Conservation (phyloP, 306 rosid genomes). For the Fagus sylvatica region DNA sequence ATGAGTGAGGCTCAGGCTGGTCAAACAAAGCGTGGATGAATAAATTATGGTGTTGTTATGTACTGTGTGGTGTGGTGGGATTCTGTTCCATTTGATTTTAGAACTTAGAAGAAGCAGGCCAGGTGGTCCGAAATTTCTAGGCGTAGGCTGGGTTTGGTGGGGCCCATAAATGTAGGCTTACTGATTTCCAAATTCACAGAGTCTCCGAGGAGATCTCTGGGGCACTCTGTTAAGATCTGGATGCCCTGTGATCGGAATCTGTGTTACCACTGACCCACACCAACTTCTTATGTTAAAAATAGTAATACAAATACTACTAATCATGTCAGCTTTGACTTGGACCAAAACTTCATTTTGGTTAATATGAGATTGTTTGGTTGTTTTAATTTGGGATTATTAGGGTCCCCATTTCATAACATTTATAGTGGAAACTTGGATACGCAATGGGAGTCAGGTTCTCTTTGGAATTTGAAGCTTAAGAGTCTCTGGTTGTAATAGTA, state of each 20-base stretch:
- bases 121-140: too few relatives aligned
- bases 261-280: conserved; percentile 13
- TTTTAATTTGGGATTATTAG: background rate
- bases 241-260: conserved; percentile 46
- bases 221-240: conserved; percentile 39
- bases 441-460: conserved; percentile 28
- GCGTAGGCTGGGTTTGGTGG: too few relatives aligned
- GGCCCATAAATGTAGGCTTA: too few relatives aligned
- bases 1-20: background rate
- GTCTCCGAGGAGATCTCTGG: conserved; percentile 38
- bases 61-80: background rate
- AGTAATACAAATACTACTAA: too few relatives aligned
- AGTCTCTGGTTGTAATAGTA: background rate
- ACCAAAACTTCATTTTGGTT: background rate
- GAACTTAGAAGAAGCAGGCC: too few relatives aligned
- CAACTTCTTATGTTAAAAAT: too few relatives aligned
- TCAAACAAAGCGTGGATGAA: too few relatives aligned
- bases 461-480: conserved; percentile 54
- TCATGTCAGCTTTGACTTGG: conserved; percentile 16
- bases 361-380: background rate
- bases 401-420: background rate
- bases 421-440: background rate
- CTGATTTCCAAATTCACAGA: conserved; percentile 11
- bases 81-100: too few relatives aligned
- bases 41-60: background rate